A percentile compares a stretch with the other conserved stretches of the same genome.
These are phyloP conservation scores for Ensete ventricosum DNA, from an alignment of 176 grass and related monocot genomes.

Conservation along the genomic window DNA sequence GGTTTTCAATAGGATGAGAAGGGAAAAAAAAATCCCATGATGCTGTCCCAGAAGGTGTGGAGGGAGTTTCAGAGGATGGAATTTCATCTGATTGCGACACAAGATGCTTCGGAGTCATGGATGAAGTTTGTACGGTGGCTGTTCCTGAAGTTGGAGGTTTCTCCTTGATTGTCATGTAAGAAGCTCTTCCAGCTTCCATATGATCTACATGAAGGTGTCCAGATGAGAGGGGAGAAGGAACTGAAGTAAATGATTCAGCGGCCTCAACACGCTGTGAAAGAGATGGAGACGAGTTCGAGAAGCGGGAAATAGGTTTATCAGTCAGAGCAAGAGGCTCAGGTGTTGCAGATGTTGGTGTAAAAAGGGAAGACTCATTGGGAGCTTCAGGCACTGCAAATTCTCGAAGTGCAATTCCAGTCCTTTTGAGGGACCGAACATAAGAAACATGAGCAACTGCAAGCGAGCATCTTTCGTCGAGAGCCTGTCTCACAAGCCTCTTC, in stretches of 20 bases:
- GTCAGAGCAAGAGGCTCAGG: constrained; percentile 36
- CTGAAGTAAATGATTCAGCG: constrained; percentile 55
- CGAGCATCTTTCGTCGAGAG: constrained; percentile 77
- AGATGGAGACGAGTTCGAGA: constrained; percentile 27
- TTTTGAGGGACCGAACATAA: constrained; percentile 73
- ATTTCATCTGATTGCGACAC: constrained; percentile 48
- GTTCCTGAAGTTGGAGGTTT: constrained; percentile 53
- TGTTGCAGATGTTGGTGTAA: constrained; percentile 67
- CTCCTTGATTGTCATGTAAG: constrained; percentile 49
- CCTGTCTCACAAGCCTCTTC: constrained; percentile 70
- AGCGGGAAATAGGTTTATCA: constrained; percentile 31
- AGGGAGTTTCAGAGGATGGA: constrained; percentile 53
- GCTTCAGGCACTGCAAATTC: constrained; percentile 58
- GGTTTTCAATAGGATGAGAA: constrained; percentile 60
- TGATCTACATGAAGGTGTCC: constrained; percentile 60
- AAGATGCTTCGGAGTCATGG: constrained; percentile 24
- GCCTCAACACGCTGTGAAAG: constrained; percentile 40
- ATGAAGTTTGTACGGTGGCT: constrained; percentile 54
- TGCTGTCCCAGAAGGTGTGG: constrained; percentile 28
- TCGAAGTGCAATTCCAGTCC: constrained; percentile 61
- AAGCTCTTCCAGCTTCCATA: constrained; percentile 62
- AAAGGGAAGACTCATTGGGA: constrained; percentile 47
- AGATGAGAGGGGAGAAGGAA: constrained; percentile 61
- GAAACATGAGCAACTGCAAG: constrained; percentile 67
- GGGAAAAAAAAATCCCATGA: constrained; percentile 92